These are phyloP conservation scores for Physocladia obscura DNA, from an alignment of 192 early-diverging fungal species.

Conservation along the genomic window DNA sequence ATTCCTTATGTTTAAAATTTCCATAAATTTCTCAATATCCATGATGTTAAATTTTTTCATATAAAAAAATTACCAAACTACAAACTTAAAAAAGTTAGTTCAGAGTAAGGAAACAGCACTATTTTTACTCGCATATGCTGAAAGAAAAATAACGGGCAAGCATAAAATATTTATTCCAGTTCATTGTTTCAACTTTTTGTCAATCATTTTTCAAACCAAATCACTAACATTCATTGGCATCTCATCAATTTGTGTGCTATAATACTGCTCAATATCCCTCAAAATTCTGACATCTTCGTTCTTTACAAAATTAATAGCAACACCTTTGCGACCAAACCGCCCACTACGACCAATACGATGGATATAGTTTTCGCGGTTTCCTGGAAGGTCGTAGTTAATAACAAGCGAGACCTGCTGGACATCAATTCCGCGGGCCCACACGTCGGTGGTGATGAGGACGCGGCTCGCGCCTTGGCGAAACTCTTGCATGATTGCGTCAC, in stretches of 20 bases:
- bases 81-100: too few relatives aligned
- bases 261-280: slow-evolving; percentile 86
- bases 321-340: slow-evolving; percentile 98
- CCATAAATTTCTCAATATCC: too few relatives aligned
- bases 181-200: too few relatives aligned
- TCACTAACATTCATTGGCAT: slow-evolving; percentile 71
- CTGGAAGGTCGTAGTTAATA: slow-evolving; percentile 95
- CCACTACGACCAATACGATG: slow-evolving; percentile 98
- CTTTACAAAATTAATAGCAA: slow-evolving; percentile 97
- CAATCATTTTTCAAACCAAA: slow-evolving; percentile 14
- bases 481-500: slow-evolving; percentile 96
- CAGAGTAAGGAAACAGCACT: too few relatives aligned
- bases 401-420: slow-evolving; percentile 99
- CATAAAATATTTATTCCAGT: too few relatives aligned
- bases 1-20: too few relatives aligned
- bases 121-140: too few relatives aligned
- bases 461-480: slow-evolving; percentile 92
- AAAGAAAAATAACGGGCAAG: too few relatives aligned
- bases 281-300: slow-evolving; percentile 90
- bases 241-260: slow-evolving; percentile 94
- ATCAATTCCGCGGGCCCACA: slow-evolving; percentile 98
- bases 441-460: slow-evolving; percentile 96
- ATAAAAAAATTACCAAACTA: too few relatives aligned
- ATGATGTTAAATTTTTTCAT: too few relatives aligned
- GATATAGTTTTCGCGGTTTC: slow-evolving; percentile 96